phyloP scores from a whole-genome alignment of 129 eudicot species.

The Flaveria robusta region DNA sequence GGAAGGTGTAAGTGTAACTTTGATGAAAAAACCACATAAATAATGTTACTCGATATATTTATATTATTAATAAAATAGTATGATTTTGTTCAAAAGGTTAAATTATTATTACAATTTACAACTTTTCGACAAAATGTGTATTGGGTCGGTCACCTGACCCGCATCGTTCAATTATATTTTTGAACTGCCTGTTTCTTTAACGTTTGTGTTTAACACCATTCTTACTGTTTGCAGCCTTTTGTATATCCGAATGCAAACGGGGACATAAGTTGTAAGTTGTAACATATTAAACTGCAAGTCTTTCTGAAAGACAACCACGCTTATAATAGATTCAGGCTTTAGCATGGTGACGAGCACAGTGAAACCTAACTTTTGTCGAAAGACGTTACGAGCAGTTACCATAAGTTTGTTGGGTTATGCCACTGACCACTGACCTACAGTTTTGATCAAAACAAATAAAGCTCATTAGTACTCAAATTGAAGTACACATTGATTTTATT shows the following conservation, averaged over 20 bases:
- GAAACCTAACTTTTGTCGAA: background rate
- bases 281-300: slow-evolving; percentile 25
- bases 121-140: no score
- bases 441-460: slow-evolving; percentile 35
- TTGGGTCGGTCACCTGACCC: background rate
- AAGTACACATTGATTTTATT: background rate
- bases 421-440: slow-evolving; percentile 9
- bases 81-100: background rate
- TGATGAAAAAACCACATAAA: no score
- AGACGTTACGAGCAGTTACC: slow-evolving; percentile 11
- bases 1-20: no score
- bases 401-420: slow-evolving; percentile 19
- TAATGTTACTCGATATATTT: background rate
- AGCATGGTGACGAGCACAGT: background rate
- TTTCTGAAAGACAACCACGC: slow-evolving; percentile 9
- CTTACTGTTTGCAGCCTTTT: slow-evolving; percentile 27
- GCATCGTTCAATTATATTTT: background rate
- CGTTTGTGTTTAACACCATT: background rate
- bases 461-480: slow-evolving; percentile 12
- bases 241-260: slow-evolving; percentile 26
- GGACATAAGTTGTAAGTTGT: slow-evolving; percentile 6
- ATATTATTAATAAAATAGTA: background rate
- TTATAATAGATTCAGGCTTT: slow-evolving; percentile 27
- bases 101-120: no score
- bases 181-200: background rate